Evolutionary conservation across 2,329 filamentous ascomycete species (phyloP).

Genomic region (Arthrobotrys musiformis): DNA sequence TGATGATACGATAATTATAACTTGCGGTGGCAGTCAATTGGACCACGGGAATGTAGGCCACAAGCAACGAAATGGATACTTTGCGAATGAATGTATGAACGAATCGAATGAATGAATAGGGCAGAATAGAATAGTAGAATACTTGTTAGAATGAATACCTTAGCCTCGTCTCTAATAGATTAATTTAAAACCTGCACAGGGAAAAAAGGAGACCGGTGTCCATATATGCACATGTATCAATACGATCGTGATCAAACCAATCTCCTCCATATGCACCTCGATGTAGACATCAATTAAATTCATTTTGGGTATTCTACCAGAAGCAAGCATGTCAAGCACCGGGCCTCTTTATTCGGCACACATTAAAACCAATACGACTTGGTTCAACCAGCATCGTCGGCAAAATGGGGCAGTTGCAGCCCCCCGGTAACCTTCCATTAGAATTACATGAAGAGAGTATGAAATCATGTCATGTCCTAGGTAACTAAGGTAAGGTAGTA

Average conservation of each 20-base stretch:
- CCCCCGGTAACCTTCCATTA: conserved; percentile 18
- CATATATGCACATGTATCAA: too few species aligned
- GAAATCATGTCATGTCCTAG: conserved; percentile 4
- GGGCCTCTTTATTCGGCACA: conserved; percentile 34
- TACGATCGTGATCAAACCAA: neutral
- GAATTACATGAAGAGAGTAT: too few species aligned
- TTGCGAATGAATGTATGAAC: too few species aligned
- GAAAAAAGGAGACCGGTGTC: neutral
- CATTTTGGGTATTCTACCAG: conserved; percentile 20
- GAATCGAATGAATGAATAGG: too few species aligned
- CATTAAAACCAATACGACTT: neutral
- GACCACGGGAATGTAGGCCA: neutral
- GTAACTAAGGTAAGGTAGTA: too few species aligned
- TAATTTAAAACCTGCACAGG: neutral
- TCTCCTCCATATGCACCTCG: neutral
- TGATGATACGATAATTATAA: too few species aligned
- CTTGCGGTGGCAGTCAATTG: too few species aligned
- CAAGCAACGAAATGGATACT: neutral
- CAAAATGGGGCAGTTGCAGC: conserved; percentile 51
- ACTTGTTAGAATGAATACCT: neutral
- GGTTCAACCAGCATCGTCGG: conserved; percentile 5
- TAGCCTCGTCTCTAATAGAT: neutral
- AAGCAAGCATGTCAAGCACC: neutral
- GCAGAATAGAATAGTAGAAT: neutral
- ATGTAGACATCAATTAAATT: neutral